Percentiles rank a stretch among this genome's conserved stretches.
These are phyloP conservation scores for Cocos nucifera DNA, from an alignment of 176 grass and related monocot genomes.

Conservation along the genomic window DNA sequence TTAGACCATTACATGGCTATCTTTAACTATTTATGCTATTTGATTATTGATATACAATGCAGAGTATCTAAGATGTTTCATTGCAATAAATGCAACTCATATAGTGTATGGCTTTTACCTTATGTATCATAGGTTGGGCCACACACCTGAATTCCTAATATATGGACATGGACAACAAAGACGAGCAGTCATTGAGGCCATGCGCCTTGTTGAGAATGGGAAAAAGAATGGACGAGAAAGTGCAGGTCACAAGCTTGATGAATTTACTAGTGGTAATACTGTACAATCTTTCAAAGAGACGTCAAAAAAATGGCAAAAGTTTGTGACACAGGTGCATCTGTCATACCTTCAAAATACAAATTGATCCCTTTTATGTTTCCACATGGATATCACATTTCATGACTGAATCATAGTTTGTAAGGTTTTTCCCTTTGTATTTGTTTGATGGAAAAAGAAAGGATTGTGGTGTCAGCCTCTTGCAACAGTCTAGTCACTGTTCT, in stretches of 20 bases:
- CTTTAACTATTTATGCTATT: too few relatives aligned
- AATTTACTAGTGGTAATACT: constrained; percentile 29
- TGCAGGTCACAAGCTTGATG: constrained; percentile 28
- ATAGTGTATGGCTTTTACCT: neutral
- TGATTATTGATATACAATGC: too few relatives aligned
- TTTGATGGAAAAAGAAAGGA: too few relatives aligned
- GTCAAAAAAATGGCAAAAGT: constrained; percentile 91
- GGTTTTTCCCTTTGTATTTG: too few relatives aligned
- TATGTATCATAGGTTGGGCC: constrained; percentile 53
- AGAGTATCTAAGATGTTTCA: too few relatives aligned
- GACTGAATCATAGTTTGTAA: too few relatives aligned
- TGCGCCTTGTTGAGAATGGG: constrained; percentile 52
- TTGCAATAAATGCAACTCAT: too few relatives aligned
- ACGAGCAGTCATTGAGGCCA: constrained; percentile 71
- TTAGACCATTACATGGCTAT: too few relatives aligned
- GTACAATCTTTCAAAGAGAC: constrained; percentile 69
- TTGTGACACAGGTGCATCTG: constrained; percentile 61
- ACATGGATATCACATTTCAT: too few relatives aligned
- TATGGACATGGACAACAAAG: constrained; percentile 92
- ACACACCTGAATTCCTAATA: constrained; percentile 81
- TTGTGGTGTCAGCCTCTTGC: too few relatives aligned
- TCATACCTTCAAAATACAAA: neutral
- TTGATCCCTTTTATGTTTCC: neutral
- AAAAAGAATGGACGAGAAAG: constrained; percentile 27
- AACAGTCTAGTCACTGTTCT: too few relatives aligned